phyloP scores from a whole-genome alignment of 352 stramenopile genomes.

The Phytophthora crassamura region DNA sequence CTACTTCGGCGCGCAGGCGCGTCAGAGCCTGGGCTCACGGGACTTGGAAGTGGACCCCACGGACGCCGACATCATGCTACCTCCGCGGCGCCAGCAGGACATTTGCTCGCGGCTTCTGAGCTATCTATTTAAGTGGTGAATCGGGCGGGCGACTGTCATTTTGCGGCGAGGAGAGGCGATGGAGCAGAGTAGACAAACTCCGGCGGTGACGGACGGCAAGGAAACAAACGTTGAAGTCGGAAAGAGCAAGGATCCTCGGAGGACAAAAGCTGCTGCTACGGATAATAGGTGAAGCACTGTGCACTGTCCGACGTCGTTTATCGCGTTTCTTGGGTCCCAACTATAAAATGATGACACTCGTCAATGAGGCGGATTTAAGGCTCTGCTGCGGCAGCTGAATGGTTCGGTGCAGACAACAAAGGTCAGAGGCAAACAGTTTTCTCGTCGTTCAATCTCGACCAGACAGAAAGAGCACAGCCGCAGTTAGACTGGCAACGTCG shows the following conservation, averaged over 20 bases:
- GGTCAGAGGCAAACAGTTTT: too few species aligned
- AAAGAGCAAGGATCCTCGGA: background rate
- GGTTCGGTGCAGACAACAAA: too few species aligned
- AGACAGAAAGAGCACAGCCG: too few species aligned
- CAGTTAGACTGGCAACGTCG: too few species aligned
- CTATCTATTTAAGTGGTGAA: constrained; percentile 90
- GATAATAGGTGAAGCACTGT: constrained; percentile 9
- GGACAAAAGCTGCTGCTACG: background rate
- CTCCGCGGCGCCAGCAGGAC: constrained; percentile 68
- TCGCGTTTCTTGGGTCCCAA: too few species aligned
- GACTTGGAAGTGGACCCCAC: constrained; percentile 81
- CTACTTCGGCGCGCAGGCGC: constrained; percentile 57
- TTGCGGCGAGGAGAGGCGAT: background rate
- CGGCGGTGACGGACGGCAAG: too few species aligned
- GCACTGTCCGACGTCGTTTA: background rate
- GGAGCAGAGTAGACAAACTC: constrained; percentile 8
- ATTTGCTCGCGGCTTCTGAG: constrained; percentile 82
- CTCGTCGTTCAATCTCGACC: too few species aligned
- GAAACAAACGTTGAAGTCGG: background rate
- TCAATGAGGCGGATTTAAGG: too few species aligned
- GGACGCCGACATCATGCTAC: constrained; percentile 85
- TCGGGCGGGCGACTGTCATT: background rate
- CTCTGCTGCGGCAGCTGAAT: too few species aligned
- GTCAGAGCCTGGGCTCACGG: constrained; percentile 53
- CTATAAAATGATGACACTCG: too few species aligned